phyloP scores from a whole-genome alignment of 768 basidiomycete genomes.

The Paxillus involutus region DNA sequence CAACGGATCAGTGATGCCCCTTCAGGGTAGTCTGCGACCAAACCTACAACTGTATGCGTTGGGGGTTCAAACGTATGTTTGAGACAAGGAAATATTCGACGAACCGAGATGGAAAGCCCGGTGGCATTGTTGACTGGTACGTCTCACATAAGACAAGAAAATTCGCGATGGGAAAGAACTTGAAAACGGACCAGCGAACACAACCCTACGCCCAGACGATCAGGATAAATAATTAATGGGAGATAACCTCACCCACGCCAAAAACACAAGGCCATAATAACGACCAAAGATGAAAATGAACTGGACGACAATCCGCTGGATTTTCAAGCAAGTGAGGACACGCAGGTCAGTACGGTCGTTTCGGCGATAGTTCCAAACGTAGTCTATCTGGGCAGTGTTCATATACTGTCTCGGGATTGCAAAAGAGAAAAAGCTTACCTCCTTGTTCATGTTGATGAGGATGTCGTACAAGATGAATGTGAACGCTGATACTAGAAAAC shows the following conservation, averaged over 20 bases:
- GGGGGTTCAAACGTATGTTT: neutral
- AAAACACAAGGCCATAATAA: constrained; percentile 25
- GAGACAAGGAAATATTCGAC: neutral
- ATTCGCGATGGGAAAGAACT: neutral
- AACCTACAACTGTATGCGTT: constrained; percentile 19
- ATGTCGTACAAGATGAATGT: constrained; percentile 22
- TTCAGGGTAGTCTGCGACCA: neutral
- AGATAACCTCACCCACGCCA: constrained; percentile 7
- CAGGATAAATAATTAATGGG: neutral
- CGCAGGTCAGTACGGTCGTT: neutral
- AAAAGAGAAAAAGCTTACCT: constrained; percentile 5
- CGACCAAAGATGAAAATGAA: constrained; percentile 21
- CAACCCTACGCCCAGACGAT: constrained; percentile 5
- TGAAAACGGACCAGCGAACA: constrained; percentile 7
- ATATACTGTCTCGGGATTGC: neutral
- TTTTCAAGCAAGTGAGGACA: neutral
- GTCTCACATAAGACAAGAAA: neutral
- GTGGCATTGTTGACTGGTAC: constrained; percentile 18
- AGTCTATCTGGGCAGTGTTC: constrained; percentile 5
- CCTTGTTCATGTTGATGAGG: constrained; percentile 16
- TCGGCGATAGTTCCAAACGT: constrained; percentile 14
- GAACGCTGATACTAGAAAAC: constrained; percentile 11
- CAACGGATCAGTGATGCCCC: neutral
- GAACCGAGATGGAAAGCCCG: constrained; percentile 15
- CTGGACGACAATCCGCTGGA: constrained; percentile 9